phyloP scores from a whole-genome alignment of 2,329 filamentous ascomycete species.

The Trichoderma guizhouense region DNA sequence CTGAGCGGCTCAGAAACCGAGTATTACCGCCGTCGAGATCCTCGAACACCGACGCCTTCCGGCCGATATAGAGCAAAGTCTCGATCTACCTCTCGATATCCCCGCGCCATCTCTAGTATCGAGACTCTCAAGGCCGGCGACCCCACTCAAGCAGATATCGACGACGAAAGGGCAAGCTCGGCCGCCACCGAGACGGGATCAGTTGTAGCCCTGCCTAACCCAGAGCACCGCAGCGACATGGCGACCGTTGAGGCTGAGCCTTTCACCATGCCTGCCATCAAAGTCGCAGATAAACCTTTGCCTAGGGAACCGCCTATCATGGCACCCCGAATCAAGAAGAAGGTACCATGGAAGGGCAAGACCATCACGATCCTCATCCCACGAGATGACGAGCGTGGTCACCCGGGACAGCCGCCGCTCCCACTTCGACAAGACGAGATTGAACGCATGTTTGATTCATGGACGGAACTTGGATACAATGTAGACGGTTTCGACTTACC shows the following conservation, averaged over 20 bases:
- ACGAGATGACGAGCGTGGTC: conserved; percentile 62
- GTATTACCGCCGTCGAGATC: conserved; percentile 49
- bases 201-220: conserved; percentile 1
- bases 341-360: conserved; percentile 72
- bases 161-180: conserved; percentile 32
- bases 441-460: conserved; percentile 59
- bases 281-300: conserved; percentile 33
- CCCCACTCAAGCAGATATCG: conserved; percentile 16
- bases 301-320: conserved; percentile 39
- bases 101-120: conserved; percentile 50
- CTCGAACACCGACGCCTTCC: conserved; percentile 46
- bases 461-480: conserved; percentile 68
- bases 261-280: conserved; percentile 32
- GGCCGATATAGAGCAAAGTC: conserved; percentile 25
- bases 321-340: conserved; percentile 64
- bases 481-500: conserved; percentile 65
- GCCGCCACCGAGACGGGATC: conserved; percentile 26
- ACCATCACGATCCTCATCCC: conserved; percentile 69
- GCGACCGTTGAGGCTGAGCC: neutral
- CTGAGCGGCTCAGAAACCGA: conserved; percentile 62
- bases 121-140: conserved; percentile 50
- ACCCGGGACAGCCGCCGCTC: conserved; percentile 49
- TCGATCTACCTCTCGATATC: conserved; percentile 35
- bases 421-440: conserved; percentile 57
- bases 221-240: neutral